Percentiles rank a stretch among this genome's conserved stretches.
phyloP scores from a whole-genome alignment of 2,329 filamentous ascomycete species.

The Tothia fuscella region DNA sequence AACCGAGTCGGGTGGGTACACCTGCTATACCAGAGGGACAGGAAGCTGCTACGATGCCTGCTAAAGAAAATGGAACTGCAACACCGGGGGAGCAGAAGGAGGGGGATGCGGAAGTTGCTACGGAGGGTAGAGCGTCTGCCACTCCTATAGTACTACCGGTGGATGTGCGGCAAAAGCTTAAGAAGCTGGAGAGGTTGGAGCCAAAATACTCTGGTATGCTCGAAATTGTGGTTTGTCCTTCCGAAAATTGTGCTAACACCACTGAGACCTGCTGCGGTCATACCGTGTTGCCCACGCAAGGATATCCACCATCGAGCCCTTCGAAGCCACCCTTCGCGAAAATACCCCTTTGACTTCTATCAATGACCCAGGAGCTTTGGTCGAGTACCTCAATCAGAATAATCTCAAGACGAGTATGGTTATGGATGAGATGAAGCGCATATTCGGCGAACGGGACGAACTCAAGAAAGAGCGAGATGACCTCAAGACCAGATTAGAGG shows the following conservation, averaged over 20 bases:
- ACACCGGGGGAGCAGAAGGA: slow-evolving; percentile 20
- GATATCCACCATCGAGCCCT: slow-evolving; percentile 78
- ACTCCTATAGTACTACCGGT: slow-evolving; percentile 50
- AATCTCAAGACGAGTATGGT: slow-evolving; percentile 84
- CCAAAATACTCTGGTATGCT: slow-evolving; percentile 65
- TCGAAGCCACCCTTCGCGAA: slow-evolving; percentile 82
- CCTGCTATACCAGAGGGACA: slow-evolving; percentile 29
- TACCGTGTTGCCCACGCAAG: slow-evolving; percentile 85
- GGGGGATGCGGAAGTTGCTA: slow-evolving; percentile 19
- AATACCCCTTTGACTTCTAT: slow-evolving; percentile 88
- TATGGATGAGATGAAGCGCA: slow-evolving; percentile 80
- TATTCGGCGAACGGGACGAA: slow-evolving; percentile 69
- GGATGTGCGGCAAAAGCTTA: slow-evolving; percentile 63
- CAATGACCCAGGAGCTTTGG: slow-evolving; percentile 66
- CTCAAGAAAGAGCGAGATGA: slow-evolving; percentile 74
- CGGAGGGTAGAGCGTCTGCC: slow-evolving; percentile 15
- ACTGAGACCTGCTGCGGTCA: slow-evolving; percentile 72
- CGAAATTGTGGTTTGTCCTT: not conserved
- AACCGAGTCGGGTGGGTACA: slow-evolving; percentile 46
- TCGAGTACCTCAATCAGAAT: slow-evolving; percentile 82
- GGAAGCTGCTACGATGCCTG: slow-evolving; percentile 13
- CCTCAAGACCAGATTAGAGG: slow-evolving; percentile 64
- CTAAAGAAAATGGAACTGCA: slow-evolving; percentile 1
- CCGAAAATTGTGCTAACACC: slow-evolving; percentile 9
- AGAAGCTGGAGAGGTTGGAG: slow-evolving; percentile 84